Evolutionary conservation across 495 filamentous ascomycete species (phyloP), one percentile per base, ranked within the genome.

Genomic region (Xylaria venustula): DNA sequence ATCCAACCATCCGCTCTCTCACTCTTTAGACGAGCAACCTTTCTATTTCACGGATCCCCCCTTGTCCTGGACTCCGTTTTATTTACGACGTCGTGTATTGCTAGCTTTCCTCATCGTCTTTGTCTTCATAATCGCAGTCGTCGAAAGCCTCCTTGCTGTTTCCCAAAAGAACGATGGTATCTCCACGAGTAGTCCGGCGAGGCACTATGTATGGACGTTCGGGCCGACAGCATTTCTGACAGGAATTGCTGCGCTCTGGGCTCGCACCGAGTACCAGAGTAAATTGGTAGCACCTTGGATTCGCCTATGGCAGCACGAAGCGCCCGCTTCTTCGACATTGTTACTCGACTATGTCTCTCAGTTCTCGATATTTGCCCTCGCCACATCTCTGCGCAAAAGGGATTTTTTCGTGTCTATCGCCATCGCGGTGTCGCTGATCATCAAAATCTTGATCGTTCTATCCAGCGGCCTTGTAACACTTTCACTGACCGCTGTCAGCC

Each of bases 261-360:
- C 49, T 7, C 63, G 70, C 1, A 65, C 64, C n/a, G 72, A 73
- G 37, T 72, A 73, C 46, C 67, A 71, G 37, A 60, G 67, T 2
- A 68, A 68, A 20, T 25, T 48, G 5, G 55, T 60, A n/a, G 71
- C 69, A 0, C 74, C 74, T 20, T 77, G 74, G 74, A 23, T 62
- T 15, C 62, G 67, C 5, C 50, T 70, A 2, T 55, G 58, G 9
- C 60, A 54, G 23, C 0, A 34, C 30, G 5, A 5, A 34, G 30
- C 30, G 30, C 51, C 51, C 17, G 64, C 46, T 3, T 61, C 64
- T 40, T 22, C 37, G 20, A 63, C 64, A 20, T 54, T 69, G 28
- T 46, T 69, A 34, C 62, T 69, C 22, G 67, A 69, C 47, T 69
- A 69, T 28, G 34, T 69, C 1, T 44, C 45, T 2, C 56, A 62